Base-by-base conservation (phyloP, 768 basidiomycete species). In the Plicaturopsis crispa region DNA sequence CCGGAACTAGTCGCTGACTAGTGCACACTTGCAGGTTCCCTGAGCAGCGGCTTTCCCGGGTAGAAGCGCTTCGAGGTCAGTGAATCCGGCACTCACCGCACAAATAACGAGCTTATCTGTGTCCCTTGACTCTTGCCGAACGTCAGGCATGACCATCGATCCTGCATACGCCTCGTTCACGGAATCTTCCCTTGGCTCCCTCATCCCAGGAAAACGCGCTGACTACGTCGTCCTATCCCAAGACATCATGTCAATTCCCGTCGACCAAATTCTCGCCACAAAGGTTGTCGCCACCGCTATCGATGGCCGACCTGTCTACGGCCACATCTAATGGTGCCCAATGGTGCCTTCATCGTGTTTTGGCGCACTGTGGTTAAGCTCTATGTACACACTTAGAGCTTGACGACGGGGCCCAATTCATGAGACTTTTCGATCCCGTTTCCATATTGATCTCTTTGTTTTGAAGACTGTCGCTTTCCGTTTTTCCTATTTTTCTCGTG, bases 161-260 rank as follows among this genome's bases (percentile, higher is more conserved):
- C 75, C 87, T 5, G 90, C 90, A 0, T 91, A 84, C 54, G 90
- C 92, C 12, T 83, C 84, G 0, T 92, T 93, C 61, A 76, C 76
- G 1, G 86, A 90, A 48, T 52, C 70, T 30, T 61, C 51, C 3
- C 67, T 87, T 6, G 92, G 92, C n/a, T 85, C 85, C 3, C 69
- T 96, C 26, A 71, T 73, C 28, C 57, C 70, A 1, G 89, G 90
- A 13, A 91, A 90, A 53, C 67, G 72, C 21, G 92, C 89, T 5
- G 92, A 97, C 57, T 86, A 81, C 48, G 80, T 85, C n/a, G 65
- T 96, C 12, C 69, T 92, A 42, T 84, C 84, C 5, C 75, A 75
- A 43, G 80, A 96, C 55, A 82, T 94, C 46, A 84, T 93, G 81
- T 60, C 61, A 11, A 57, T 90, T 10, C 66, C 76, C 2, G 55